Conservation (phyloP, 164 flowering plant genomes). For the Umbilicus rupestris region DNA sequence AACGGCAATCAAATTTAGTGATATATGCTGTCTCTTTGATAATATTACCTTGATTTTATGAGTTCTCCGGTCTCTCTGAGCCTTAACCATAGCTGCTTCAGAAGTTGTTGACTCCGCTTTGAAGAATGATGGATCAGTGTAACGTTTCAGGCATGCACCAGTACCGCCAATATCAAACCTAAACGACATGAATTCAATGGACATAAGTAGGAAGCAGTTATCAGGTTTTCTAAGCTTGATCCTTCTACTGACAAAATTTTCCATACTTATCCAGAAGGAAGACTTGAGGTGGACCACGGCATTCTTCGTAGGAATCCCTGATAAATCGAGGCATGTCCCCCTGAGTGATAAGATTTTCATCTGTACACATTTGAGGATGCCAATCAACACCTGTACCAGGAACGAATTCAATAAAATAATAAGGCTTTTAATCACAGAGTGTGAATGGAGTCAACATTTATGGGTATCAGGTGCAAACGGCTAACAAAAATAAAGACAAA, state of each 20-base stretch:
- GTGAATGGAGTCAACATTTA: too few species aligned
- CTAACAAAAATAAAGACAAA: not conserved
- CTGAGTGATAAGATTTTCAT: constrained; percentile 55
- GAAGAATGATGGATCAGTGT: constrained; percentile 89
- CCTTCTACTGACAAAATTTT: not conserved
- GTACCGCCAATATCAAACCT: constrained; percentile 98
- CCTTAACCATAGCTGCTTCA: constrained; percentile 22
- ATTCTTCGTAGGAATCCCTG: constrained; percentile 96
- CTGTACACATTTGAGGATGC: constrained; percentile 62
- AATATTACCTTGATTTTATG: constrained; percentile 56
- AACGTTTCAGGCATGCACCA: constrained; percentile 94
- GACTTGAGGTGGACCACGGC: constrained; percentile 88
- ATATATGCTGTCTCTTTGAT: too few species aligned
- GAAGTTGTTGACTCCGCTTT: constrained; percentile 41
- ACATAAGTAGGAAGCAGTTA: not conserved
- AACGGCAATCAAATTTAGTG: too few species aligned
- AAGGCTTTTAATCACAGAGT: too few species aligned
- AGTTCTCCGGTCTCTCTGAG: constrained; percentile 53
- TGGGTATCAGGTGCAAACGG: too few species aligned
- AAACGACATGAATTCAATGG: not conserved
- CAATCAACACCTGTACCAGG: constrained; percentile 70
- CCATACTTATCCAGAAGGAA: constrained; percentile 93
- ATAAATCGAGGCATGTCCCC: constrained; percentile 92
- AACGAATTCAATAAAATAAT: not conserved
- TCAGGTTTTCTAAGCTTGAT: not conserved